Base-by-base conservation (phyloP, 2,329 filamentous ascomycete genomes). In the Alternaria atra region DNA sequence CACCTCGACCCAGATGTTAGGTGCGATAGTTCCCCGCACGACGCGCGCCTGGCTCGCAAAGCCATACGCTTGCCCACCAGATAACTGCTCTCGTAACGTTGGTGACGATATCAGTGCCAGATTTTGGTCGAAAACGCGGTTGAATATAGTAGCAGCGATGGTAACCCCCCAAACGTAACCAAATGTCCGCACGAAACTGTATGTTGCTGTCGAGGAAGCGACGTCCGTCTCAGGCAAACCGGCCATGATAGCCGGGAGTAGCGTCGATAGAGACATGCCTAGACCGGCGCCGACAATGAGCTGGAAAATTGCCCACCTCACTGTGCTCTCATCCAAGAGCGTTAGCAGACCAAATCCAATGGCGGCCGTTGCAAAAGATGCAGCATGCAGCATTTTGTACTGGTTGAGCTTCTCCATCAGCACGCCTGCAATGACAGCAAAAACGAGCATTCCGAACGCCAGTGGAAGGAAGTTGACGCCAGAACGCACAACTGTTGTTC, bases 221-320 rank as follows among this genome's bases (percentile, higher is more conserved):
- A 52, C 42, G n/a, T 72, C 66, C 4, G n/a, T 43, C 17, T 70
- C 63, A 10, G 52, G 12, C 5, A 72, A 56, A n/a, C 17, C 15
- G 3, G 62, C 61, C 23, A 65, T 80, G 4, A 73, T 47, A 1
- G 78, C 50, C 2, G 83, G 82, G 2, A 83, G 58, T 4, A 84
- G 53, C 2, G 85, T 68, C 3, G 82, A 81, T 0, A 76, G 66
- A 7, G 27, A 29, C 27, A 29, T 29, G 27, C 27, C 27, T 20
- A 20, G 20, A 20, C 20, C 20, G 20, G 20, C 20, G 20, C 20
- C 20, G 20, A 20, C 20, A 20, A 20, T 20, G 20, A 20, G 2
- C 20, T 20, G 20, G 20, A 20, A 20, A 2, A 20, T 20, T 2
- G 20, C 20, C 20, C 20, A 20, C 20, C 20, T 20, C 20, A 20